Conservation (phyloP, 1,139 yeast species). For the Kodamaea derodonti region DNA sequence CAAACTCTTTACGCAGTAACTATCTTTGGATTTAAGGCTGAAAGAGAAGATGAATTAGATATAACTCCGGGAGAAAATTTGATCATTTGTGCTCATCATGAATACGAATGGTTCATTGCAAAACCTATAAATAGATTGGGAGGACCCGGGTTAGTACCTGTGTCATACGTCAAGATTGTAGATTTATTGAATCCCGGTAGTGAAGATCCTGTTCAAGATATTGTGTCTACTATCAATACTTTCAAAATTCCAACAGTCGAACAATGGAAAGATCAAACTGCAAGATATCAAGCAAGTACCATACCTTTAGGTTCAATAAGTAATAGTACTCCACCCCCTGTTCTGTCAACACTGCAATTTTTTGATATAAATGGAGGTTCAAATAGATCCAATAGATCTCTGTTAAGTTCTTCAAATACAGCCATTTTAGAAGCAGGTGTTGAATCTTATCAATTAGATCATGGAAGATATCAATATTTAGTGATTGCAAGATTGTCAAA, state of each 20-base stretch:
- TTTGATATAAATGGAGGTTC: conserved; percentile 26
- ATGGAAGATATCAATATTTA: conserved; percentile 87
- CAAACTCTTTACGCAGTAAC: conserved; percentile 46
- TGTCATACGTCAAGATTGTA: conserved; percentile 79
- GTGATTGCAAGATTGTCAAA: conserved; percentile 66
- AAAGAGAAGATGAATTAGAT: conserved; percentile 82
- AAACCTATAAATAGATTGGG: conserved; percentile 93
- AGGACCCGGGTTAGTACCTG: conserved; percentile 96
- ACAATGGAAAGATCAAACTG: conserved; percentile 90
- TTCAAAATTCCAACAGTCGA: conserved; percentile 86
- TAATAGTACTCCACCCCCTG: conserved; percentile 23
- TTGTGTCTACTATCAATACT: conserved; percentile 41
- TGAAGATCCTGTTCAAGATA: conserved; percentile 21
- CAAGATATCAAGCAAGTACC: conserved; percentile 88
- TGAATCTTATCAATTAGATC: conserved; percentile 76
- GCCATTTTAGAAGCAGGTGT: conserved; percentile 63
- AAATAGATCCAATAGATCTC: conserved; percentile 27
- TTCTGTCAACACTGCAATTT: conserved; percentile 37
- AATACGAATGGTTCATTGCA: conserved; percentile 96
- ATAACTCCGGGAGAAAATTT: conserved; percentile 84
- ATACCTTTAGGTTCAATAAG: conserved; percentile 65
- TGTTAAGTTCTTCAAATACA: conserved; percentile 31
- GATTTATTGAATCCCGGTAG: conserved; percentile 58
- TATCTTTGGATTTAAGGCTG: conserved; percentile 83
- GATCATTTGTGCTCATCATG: conserved; percentile 92